Evolutionary conservation across 352 stramenopile species (phyloP), one percentile per base, ranked within the genome.

Genomic region (Globisporangium megalacanthum): DNA sequence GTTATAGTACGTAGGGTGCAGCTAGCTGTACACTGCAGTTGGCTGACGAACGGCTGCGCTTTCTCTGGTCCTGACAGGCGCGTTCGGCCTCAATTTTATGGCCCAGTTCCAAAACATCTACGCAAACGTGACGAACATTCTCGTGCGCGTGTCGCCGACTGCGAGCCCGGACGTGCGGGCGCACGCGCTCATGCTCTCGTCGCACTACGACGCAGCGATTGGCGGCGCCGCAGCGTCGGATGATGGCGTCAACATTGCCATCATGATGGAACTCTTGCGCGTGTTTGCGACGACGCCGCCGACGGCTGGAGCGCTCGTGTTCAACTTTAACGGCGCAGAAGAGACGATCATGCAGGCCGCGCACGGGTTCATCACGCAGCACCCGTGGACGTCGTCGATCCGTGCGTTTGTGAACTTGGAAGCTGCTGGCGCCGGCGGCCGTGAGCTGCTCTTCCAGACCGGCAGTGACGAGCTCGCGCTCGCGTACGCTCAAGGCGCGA

Each of bases 51-150:
- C 25, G 25, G 25, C 25, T 29, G 25, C 25, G 25, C 25, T 29
- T n/a, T n/a, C 25, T 29, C 25, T 29, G 25, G 25, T 29, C 45
- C 4, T 25, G 17, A 10, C 14, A 69, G 72, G 80, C 17, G 81
- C 82, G 0, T 92, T 92, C 65, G 82, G 82, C 5, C 60, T 92
- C 31, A 70, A 92, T 58, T 92, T 92, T 52, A 74, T 89, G 33
- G 72, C 75, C 25, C 79, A 86, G 45, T 92, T 92, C 65, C 82
- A 92, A 59, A 92, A 92, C 62, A 87, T 92, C 57, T 92, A 92
- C 68, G 77, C 82, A 42, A 92, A 92, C 48, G 79, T 92, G 47
- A 92, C 77, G 47, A 92, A 92, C 53, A 88, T 92, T 54, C 56
- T 92, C 13, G 82, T 92, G 11, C 82, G 80, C 10, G 58, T 92